Percentiles rank a stretch among this genome's conserved stretches.
These are phyloP conservation scores for Talaromyces rugulosus DNA, from an alignment of 2,329 filamentous ascomycete species.

Conservation along the genomic window DNA sequence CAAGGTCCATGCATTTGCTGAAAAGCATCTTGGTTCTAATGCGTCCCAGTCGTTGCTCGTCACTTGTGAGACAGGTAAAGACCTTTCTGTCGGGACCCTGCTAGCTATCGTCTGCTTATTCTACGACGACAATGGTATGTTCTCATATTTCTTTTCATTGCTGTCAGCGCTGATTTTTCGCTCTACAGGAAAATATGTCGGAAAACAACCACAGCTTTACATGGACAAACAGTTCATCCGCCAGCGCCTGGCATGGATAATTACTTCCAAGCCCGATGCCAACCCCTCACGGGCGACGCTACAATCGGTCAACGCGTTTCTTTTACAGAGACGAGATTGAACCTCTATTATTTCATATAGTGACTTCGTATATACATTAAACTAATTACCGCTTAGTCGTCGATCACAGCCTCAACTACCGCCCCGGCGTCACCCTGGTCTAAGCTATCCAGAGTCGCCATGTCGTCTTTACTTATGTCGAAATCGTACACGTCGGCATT, in stretches of 20 bases:
- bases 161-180: conserved; percentile 13
- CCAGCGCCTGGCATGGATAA: conserved; percentile 74
- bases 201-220: conserved; percentile 20
- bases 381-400: conserved; percentile 25
- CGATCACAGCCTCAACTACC: conserved; percentile 45
- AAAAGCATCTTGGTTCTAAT: conserved; percentile 27
- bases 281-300: conserved; percentile 82
- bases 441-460: conserved; percentile 50
- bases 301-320: conserved; percentile 85
- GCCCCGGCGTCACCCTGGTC: conserved; percentile 48
- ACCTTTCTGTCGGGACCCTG: conserved; percentile 73
- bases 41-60: conserved; percentile 48
- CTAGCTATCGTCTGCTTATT: conserved; percentile 73
- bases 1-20: conserved; percentile 56
- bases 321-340: conserved; percentile 55
- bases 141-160: neutral
- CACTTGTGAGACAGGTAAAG: conserved; percentile 71
- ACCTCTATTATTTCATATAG: neutral
- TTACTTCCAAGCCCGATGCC: conserved; percentile 69
- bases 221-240: conserved; percentile 76
- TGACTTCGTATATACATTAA: conserved; percentile 7
- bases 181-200: conserved; percentile 28
- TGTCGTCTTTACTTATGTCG: conserved; percentile 53
- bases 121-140: conserved; percentile 60
- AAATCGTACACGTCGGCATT: conserved; percentile 64